Base-by-base conservation (phyloP, 1,139 yeast species). In the Nakaseomyces bracarensis region DNA sequence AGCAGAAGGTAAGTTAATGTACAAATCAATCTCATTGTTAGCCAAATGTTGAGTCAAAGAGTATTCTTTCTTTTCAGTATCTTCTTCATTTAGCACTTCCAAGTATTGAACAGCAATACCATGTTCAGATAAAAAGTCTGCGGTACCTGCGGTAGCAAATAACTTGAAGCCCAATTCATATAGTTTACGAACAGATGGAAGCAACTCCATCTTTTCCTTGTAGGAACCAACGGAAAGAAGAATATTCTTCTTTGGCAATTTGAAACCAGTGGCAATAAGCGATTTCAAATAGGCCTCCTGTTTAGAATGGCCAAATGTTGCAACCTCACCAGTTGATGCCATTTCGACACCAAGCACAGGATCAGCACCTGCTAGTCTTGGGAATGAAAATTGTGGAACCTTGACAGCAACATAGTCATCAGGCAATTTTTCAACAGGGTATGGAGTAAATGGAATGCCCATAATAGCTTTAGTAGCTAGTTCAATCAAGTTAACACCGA, bases 291-390 rank as follows among this genome's bases (percentile, higher is more conserved):
- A 93, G 25, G 98, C 98, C 69, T 93, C 98, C 60, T 87, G 87
- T 68, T 91, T 89, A 74, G 91, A 82, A 62, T 74, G 86, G 60
- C 98, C 99, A 63, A 93, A 89, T 51, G 94, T 79, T 42, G 99
- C 99, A 59, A 91, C 98, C 69, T 91, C 98, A 75, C 98, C 98
- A 49, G 98, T 91, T 21, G 97, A 89, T 29, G 98, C 97, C 98
- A 91, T 91, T 69, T 91, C 98, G 54, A 91, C 98, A 68, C 98
- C 98, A 54, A 91, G 74, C 48, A 91, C 87, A 43, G 98, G 98
- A 66, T 91, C 98, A 47, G 98, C 98, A 57, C 98, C 98, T 41
- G 97, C 87, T 58, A 91, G 77, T 67, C 98, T 81, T 35, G 97
- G 84, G 79, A 91, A 91, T 22, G 97, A 89, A 68, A 91, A 91